Conservation (phyloP, 371 early-diverging fungal genomes). For the Lichtheimia ornata region DNA sequence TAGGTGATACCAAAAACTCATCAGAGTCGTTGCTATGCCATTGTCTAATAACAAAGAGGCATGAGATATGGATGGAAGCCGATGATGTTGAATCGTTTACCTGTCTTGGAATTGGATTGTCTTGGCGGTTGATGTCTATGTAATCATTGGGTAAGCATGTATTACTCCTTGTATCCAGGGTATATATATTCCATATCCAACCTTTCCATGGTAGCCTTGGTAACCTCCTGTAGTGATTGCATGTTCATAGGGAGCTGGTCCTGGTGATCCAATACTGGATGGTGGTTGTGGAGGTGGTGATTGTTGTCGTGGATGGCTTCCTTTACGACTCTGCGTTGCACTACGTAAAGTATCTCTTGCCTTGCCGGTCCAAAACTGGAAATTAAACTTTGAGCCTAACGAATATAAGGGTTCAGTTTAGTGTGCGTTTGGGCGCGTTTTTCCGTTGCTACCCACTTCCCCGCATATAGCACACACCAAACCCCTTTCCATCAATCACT, state of each 20-base stretch:
- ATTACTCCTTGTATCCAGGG: too few relatives aligned
- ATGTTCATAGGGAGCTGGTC: neutral
- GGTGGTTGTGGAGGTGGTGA: slow-evolving; percentile 1
- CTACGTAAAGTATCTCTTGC: slow-evolving; percentile 9
- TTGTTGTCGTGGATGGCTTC: neutral
- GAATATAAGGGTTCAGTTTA: slow-evolving; percentile 1
- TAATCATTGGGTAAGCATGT: too few relatives aligned
- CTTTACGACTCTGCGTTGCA: neutral
- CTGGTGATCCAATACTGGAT: neutral
- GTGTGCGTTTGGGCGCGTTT: too few relatives aligned
- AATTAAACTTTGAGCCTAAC: slow-evolving; percentile 13
- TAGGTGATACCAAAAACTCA: slow-evolving; percentile 1
- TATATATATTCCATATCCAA: too few relatives aligned
- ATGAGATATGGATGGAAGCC: too few relatives aligned
- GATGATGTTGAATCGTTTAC: too few relatives aligned
- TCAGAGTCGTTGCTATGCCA: neutral
- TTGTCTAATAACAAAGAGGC: neutral
- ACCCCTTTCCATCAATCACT: neutral
- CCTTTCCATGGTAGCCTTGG: too few relatives aligned
- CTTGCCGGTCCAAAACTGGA: slow-evolving; percentile 20
- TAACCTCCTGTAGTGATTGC: neutral
- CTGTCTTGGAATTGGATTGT: too few relatives aligned
- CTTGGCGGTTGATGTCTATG: too few relatives aligned
- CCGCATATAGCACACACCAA: too few relatives aligned
- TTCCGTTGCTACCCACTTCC: too few relatives aligned